Base-by-base conservation (phyloP, 768 basidiomycete genomes). In the Agaricus bisporus region DNA sequence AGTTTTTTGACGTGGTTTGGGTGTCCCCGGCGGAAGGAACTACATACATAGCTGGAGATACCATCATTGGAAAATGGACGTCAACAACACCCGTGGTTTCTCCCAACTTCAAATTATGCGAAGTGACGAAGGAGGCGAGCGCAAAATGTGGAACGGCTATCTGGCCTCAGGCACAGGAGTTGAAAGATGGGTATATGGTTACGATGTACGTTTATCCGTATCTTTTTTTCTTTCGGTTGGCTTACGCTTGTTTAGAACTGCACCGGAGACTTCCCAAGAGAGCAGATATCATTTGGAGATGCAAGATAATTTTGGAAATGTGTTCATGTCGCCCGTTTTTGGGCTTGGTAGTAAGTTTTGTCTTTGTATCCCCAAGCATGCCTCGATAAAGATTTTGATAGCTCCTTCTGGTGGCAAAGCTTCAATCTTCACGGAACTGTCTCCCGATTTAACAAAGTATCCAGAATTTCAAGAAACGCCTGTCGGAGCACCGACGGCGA, bases 281-380 rank as follows among this genome's bases (percentile, higher is more conserved):
- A 20, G 28, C 22, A 39, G 22, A 57, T 63, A 57, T 55, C 42
- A 36, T 36, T 63, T 51, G 20, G 48, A 32, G 36, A 64, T 67
- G 63, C 54, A 62, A 43, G 66, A 66, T 45, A 61, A 66, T 45
- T 64, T 59, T 48, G 67, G 61, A 2, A 51, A 48, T 4, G 51
- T 43, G 12, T 62, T 54, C 29, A 54, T 50, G 35, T 69, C 69
- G 1, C 63, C 67, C 2, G 39, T 44, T 28, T 70, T 72, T 46
- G 51, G 57, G 26, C 48, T 70, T 9, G 42, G 45, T 56, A 47
- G 69, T 70, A 52, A 60, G 68, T 54, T 49, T 18, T 22, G 2
- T 22, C 22, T 37, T 41, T 35, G 20, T 42, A 41, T 25, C 1
- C 8, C 18, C 1, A 6, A 38, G 26, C 22, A 32, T 48, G 47